phyloP scores from a whole-genome alignment of 2,329 filamentous ascomycete species.

The Drechmeria coniospora region DNA sequence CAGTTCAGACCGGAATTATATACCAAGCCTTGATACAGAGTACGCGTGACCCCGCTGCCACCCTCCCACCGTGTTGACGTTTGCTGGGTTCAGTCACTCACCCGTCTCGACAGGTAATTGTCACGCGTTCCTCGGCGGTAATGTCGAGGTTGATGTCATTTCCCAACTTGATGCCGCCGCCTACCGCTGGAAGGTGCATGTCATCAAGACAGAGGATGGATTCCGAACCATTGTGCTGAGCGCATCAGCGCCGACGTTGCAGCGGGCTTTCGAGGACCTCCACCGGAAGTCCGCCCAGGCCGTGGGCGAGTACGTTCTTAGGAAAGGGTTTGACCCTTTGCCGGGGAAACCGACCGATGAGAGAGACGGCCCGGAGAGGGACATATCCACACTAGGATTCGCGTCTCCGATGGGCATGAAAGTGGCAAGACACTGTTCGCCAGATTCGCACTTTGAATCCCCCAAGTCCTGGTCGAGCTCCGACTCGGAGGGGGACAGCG shows the following conservation, averaged over 20 bases:
- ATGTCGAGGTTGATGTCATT: conserved; percentile 10
- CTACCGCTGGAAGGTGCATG: conserved; percentile 10
- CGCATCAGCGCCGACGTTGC: conserved; percentile 13
- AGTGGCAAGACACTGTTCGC: too few relatives aligned
- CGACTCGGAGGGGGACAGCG: neutral
- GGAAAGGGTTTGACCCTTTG: conserved; percentile 16
- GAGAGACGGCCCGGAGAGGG: too few relatives aligned
- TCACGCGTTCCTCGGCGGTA: conserved; percentile 9
- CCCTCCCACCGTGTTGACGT: too few relatives aligned
- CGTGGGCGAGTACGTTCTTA: conserved; percentile 14
- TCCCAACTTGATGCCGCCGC: conserved; percentile 9
- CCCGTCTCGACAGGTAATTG: conserved; percentile 14
- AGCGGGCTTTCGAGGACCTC: conserved; percentile 20
- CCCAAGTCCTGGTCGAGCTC: too few relatives aligned
- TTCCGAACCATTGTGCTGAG: conserved; percentile 8
- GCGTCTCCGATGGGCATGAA: too few relatives aligned
- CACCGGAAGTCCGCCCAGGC: conserved; percentile 22
- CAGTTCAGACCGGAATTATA: too few relatives aligned
- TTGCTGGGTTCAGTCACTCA: too few relatives aligned
- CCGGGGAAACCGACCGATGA: conserved; percentile 4
- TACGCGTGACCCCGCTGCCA: too few relatives aligned
- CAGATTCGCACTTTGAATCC: too few relatives aligned
- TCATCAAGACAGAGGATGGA: conserved; percentile 14
- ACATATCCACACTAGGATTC: too few relatives aligned
- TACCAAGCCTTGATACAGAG: too few relatives aligned